These are phyloP conservation scores for Salvia miltiorrhiza DNA, from an alignment of 257 asterid genomes.

Conservation along the genomic window DNA sequence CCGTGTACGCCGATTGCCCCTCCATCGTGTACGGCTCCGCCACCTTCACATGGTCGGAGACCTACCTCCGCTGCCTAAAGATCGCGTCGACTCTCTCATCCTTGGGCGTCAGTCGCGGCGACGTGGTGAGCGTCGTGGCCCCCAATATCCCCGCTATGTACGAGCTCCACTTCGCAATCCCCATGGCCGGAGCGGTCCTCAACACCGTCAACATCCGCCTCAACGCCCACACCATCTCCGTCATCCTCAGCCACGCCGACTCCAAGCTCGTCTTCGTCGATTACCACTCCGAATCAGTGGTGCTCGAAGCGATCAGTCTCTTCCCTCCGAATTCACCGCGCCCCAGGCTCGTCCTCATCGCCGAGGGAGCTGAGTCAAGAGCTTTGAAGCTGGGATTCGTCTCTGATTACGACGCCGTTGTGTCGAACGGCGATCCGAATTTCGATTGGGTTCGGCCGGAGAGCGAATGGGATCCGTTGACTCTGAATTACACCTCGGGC, in stretches of 20 bases:
- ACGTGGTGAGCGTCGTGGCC: constrained; percentile 63
- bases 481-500: constrained; percentile 75
- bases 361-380: constrained; percentile 13
- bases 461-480: constrained; percentile 54
- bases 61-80: constrained; percentile 43
- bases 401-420: constrained; percentile 36
- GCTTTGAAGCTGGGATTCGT: neutral
- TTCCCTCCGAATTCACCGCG: constrained; percentile 32
- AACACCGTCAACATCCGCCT: constrained; percentile 67
- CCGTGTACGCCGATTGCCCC: constrained; percentile 54
- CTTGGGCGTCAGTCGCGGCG: constrained; percentile 44
- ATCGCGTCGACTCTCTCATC: constrained; percentile 56
- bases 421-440: constrained; percentile 37
- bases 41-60: constrained; percentile 57
- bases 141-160: constrained; percentile 80
- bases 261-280: constrained; percentile 61
- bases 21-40: constrained; percentile 44
- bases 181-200: constrained; percentile 78
- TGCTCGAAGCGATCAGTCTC: constrained; percentile 50
- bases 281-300: constrained; percentile 35
- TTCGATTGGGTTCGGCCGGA: constrained; percentile 64
- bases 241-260: constrained; percentile 53
- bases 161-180: constrained; percentile 71
- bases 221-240: constrained; percentile 58
- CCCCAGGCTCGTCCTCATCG: constrained; percentile 47